phyloP scores from a whole-genome alignment of 257 asterid genomes.

The Gentiana straminea region DNA sequence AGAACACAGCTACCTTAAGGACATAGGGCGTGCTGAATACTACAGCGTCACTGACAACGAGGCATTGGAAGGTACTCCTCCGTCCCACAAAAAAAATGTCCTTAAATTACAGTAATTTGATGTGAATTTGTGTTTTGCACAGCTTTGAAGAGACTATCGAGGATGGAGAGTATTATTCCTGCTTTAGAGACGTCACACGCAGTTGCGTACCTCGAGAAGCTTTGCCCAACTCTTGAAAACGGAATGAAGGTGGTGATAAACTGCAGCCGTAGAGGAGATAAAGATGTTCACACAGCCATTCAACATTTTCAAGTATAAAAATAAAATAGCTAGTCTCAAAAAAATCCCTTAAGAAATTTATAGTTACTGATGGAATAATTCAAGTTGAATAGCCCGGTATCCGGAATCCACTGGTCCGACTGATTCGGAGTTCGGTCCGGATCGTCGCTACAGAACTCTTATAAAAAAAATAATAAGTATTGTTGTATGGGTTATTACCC shows the following conservation, averaged over 20 bases:
- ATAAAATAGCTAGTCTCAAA: too few relatives aligned
- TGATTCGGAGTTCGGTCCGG: too few relatives aligned
- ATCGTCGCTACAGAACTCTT: too few relatives aligned
- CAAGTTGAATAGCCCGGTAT: not conserved
- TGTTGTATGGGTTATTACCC: too few relatives aligned
- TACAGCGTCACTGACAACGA: constrained; percentile 44
- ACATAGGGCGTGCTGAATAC: constrained; percentile 56
- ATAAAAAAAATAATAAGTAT: too few relatives aligned
- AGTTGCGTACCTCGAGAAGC: constrained; percentile 48
- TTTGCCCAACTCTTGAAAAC: constrained; percentile 36
- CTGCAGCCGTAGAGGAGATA: constrained; percentile 72
- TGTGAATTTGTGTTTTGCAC: constrained; percentile 4
- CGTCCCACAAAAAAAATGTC: not conserved
- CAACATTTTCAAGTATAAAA: constrained; percentile 1
- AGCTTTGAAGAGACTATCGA: constrained; percentile 45
- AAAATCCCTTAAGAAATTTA: too few relatives aligned
- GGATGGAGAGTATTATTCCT: constrained; percentile 62
- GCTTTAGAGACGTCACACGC: constrained; percentile 80
- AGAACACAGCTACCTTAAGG: constrained; percentile 66
- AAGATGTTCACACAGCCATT: constrained; percentile 43
- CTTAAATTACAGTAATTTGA: not conserved
- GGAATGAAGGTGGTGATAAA: constrained; percentile 64
- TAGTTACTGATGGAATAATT: not conserved
- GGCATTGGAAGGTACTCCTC: constrained; percentile 47
- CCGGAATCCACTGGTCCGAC: too few relatives aligned